These are phyloP conservation scores for Nitzschia sp. DNA, from an alignment of 108 stramenopile genomes.

Conservation along the genomic window DNA sequence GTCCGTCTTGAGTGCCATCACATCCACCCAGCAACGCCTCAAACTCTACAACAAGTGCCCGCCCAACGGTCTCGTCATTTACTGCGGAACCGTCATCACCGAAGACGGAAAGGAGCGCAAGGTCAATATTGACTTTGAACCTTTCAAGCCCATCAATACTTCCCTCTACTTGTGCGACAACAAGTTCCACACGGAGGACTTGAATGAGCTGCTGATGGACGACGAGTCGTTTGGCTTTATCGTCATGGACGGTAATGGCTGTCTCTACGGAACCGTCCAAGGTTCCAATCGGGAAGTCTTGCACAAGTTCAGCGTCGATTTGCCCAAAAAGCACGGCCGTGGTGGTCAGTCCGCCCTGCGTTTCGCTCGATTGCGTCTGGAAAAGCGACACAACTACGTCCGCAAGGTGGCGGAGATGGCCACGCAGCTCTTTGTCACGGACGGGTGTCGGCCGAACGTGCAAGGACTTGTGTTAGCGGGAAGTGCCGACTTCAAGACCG, in stretches of 20 bases:
- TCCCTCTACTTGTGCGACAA: slow-evolving; percentile 99
- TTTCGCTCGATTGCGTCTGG: slow-evolving; percentile 98
- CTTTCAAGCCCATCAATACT: slow-evolving; percentile 99
- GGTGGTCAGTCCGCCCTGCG: slow-evolving; percentile 99
- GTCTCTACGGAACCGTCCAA: slow-evolving; percentile 94
- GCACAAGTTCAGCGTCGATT: slow-evolving; percentile 98
- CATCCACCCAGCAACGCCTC: slow-evolving; percentile 97
- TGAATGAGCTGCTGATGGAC: slow-evolving; percentile 97
- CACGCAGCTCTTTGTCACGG: slow-evolving; percentile 95
- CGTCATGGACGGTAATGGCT: slow-evolving; percentile 99
- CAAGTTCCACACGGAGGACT: slow-evolving; percentile 97
- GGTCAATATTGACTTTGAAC: slow-evolving; percentile 98
- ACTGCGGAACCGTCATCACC: slow-evolving; percentile 97
- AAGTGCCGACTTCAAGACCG: slow-evolving; percentile 98
- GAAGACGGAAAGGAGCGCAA: slow-evolving; percentile 99
- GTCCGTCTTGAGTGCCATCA: slow-evolving; percentile 97
- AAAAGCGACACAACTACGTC: slow-evolving; percentile 99
- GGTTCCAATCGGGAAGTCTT: slow-evolving; percentile 93
- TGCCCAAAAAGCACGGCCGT: slow-evolving; percentile 99
- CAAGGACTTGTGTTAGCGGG: slow-evolving; percentile 97
- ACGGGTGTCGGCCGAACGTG: slow-evolving; percentile 94
- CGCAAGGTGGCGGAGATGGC: slow-evolving; percentile 98
- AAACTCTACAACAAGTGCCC: slow-evolving; percentile 97
- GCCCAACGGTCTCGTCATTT: slow-evolving; percentile 96
- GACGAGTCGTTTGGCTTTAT: slow-evolving; percentile 99